Evolutionary conservation across 805 yeast genomes (phyloP), one percentile per base, ranked within the genome.

Genomic region (Candida michaelii): DNA sequence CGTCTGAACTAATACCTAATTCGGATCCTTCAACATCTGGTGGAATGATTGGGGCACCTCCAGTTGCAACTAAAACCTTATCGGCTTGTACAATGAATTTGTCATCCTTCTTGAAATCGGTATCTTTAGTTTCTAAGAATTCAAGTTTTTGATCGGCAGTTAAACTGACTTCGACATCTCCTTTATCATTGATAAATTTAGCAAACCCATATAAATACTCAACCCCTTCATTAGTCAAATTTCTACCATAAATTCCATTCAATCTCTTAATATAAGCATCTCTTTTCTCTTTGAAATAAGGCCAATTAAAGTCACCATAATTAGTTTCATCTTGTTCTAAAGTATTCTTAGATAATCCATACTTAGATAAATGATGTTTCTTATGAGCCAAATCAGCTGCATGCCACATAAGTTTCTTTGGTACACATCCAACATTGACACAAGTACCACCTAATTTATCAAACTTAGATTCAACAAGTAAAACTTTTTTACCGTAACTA

Each of bases 341-440:
- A n/a, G 73, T 64, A 44, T 77, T 79, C 35, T 79, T 80, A 13
- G 73, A 66, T 51, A 93, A 83, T 0, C 97, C 96, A 60, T 91
- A 93, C 49, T 85, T 88, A 51, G 77, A 71, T 47, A 96, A 95
- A 36, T 87, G 83, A 32, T 73, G 67, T 47, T 85, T 70, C 58
- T 81, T 83, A 49, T 78, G 77, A 14, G 97, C 97, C 62, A 88
- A 66, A 55, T 90, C 97, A 23, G 93, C 82, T 9, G 97, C 97
- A 55, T 90, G 84, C 99, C 99, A 93, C 97, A 93, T 90, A 35
- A 93, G 89, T 63, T 93, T 93, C 74, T 93, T 93, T 36, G 99
- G 99, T 37, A 93, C 99, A 75, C 99, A 93, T 15, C 99, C 99
- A 33, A 91, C 98, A 62, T 93, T 93, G 48, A 93, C 99, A 77